Evolutionary conservation across 108 stramenopile species (phyloP).

Genomic region (Cyclotella atomus): DNA sequence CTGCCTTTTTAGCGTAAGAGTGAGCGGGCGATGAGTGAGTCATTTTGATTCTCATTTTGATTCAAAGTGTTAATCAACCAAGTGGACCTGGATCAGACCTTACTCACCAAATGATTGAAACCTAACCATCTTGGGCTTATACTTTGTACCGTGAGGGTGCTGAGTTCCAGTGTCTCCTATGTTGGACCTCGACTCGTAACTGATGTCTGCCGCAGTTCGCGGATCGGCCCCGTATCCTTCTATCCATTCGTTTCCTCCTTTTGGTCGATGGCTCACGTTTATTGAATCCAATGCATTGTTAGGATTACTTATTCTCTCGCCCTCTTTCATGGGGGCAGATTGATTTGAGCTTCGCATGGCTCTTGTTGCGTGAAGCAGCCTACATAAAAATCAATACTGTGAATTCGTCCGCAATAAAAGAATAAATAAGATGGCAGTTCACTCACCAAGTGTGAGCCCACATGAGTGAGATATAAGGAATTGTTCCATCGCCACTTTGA

Average conservation of each 20-base stretch:
- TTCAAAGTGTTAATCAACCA: background rate
- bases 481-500: constrained; percentile 87
- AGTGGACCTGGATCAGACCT: background rate
- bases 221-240: constrained; percentile 66
- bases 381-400: background rate
- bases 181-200: constrained; percentile 30
- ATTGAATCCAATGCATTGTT: constrained; percentile 76
- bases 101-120: constrained; percentile 63
- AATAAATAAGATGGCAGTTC: no score
- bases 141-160: constrained; percentile 87
- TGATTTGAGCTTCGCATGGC: constrained; percentile 57
- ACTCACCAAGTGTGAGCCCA: constrained; percentile 86
- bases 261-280: constrained; percentile 72
- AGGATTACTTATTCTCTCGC: constrained; percentile 43
- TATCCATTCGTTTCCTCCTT: constrained; percentile 79
- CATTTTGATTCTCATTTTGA: no score
- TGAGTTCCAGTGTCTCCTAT: constrained; percentile 67
- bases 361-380: constrained; percentile 76
- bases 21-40: no score
- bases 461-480: constrained; percentile 77
- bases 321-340: constrained; percentile 42
- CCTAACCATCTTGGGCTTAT: constrained; percentile 84
- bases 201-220: constrained; percentile 26
- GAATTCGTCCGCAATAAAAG: background rate
- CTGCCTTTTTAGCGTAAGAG: background rate